A percentile compares a stretch with the other conserved stretches of the same genome.
These are phyloP conservation scores for Fusarium vanettenii DNA, from an alignment of 2,329 filamentous ascomycete species.

Conservation along the genomic window DNA sequence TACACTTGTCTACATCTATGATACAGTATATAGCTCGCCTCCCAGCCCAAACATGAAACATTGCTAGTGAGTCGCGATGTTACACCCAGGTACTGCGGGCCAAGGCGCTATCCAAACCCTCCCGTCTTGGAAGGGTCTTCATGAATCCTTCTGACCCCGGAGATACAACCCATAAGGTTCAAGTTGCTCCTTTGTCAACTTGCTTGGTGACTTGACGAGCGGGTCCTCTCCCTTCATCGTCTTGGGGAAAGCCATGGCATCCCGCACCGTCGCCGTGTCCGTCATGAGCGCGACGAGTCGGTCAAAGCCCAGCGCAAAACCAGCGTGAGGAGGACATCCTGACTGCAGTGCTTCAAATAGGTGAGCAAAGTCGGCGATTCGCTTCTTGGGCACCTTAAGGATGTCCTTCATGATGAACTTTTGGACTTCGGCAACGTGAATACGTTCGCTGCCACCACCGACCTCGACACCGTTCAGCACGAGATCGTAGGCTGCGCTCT, in stretches of 20 bases:
- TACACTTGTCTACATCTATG: constrained; percentile 15
- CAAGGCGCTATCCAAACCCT: background rate
- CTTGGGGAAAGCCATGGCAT: constrained; percentile 98
- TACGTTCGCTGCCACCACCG: constrained; percentile 91
- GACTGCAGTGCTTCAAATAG: constrained; percentile 83
- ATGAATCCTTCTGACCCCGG: background rate
- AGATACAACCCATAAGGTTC: constrained; percentile 59
- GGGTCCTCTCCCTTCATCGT: constrained; percentile 88
- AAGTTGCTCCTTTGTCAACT: constrained; percentile 69
- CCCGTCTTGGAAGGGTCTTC: background rate
- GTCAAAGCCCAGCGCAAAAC: constrained; percentile 93
- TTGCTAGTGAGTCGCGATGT: constrained; percentile 12
- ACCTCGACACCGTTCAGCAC: constrained; percentile 96
- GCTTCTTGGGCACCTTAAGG: constrained; percentile 78
- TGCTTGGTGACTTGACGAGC: constrained; percentile 81
- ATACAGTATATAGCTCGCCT: constrained; percentile 22
- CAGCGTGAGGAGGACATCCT: constrained; percentile 94
- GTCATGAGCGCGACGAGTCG: constrained; percentile 84
- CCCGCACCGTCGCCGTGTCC: constrained; percentile 80
- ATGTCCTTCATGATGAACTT: constrained; percentile 87
- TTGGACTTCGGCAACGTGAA: constrained; percentile 86
- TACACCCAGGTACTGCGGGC: background rate
- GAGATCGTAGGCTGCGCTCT: constrained; percentile 93
- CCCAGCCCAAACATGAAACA: background rate
- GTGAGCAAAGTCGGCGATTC: constrained; percentile 86